Evolutionary conservation across 306 rosid species (phyloP), one percentile per base, ranked within the genome.

Genomic region (Trifolium dubium): DNA sequence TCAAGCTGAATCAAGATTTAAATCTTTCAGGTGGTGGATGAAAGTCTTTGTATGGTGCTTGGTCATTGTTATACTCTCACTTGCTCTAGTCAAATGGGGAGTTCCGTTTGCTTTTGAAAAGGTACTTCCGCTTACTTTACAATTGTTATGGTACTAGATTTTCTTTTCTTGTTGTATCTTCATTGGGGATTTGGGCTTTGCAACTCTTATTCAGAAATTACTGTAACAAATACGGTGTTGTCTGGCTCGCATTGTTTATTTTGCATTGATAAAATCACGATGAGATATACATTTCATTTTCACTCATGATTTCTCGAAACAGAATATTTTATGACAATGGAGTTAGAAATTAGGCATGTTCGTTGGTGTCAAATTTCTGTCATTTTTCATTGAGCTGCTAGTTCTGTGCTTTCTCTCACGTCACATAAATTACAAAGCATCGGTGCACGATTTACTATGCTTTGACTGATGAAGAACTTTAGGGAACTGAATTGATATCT

Each of bases 71-170:
- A 14, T 79, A 81, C 72, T 85, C 67, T 49, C 49, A 77, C 76
- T 88, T 54, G 71, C 78, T 82, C 72, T 81, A 61, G 64, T 86
- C 78, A 90, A 92, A 73, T 92, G 98, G 97, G 98, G 92, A 60
- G 81, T 86, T 29, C 98, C 98, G 1, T 90, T 90, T 83, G 79
- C 89, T 83, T 90, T 92, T 73, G 85, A 90, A 76, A 88, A 92
- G 98, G 98, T 92, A 79, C 69, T 75, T 83, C 69, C 40, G 56
- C 58, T 54, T 72, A 64, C 74, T 35, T 61, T 67, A 43, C 32
- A 53, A 46, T 65, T 69, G 65, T 18, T 60, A 39, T 23, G 5
- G 76, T 10, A 32, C 34, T 7, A 23, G 34, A n/a, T 50, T 51
- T 79, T 63, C 18, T 75, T 75, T 71, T 75, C 55, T 82, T 51